Conservation (phyloP, 345 rosid species). For the Punica granatum region DNA sequence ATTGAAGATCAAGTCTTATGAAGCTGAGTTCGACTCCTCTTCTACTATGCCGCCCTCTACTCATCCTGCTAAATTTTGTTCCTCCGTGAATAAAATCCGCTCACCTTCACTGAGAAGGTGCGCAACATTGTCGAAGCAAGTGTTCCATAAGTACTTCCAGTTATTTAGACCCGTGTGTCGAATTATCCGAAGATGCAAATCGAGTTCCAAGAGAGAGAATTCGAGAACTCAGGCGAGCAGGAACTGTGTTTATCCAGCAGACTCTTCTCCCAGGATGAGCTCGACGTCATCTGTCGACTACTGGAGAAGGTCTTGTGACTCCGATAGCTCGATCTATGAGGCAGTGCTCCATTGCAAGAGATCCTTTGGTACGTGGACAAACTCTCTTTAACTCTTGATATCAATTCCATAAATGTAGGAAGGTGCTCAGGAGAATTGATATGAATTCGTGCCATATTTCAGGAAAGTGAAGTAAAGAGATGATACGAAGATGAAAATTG, state of each 20-base stretch:
- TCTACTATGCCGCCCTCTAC: conserved; percentile 21
- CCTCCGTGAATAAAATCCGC: conserved; percentile 19
- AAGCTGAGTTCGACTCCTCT: conserved; percentile 17
- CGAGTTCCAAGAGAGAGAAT: conserved; percentile 30
- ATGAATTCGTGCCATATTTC: background rate
- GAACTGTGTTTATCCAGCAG: conserved; percentile 46
- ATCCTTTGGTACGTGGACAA: conserved; percentile 13
- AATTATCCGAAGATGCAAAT: conserved; percentile 38
- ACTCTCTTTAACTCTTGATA: background rate
- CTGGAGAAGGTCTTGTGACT: conserved; percentile 32
- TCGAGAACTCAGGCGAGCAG: conserved; percentile 24
- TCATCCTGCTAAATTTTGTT: conserved; percentile 17
- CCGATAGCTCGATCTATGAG: conserved; percentile 20
- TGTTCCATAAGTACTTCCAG: conserved; percentile 59
- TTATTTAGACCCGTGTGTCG: conserved; percentile 61
- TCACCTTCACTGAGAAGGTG: conserved; percentile 42
- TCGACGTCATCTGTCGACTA: conserved; percentile 48
- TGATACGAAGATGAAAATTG: background rate
- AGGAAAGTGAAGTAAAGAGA: background rate
- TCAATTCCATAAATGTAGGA: background rate
- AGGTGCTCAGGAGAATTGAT: background rate
- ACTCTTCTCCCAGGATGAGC: conserved; percentile 65
- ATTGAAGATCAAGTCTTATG: conserved; percentile 29
- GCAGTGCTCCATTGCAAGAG: conserved; percentile 24
- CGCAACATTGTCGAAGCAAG: conserved; percentile 43